These are phyloP conservation scores for Dendryphion nanum DNA, from an alignment of 2,329 filamentous ascomycete genomes.

Conservation along the genomic window DNA sequence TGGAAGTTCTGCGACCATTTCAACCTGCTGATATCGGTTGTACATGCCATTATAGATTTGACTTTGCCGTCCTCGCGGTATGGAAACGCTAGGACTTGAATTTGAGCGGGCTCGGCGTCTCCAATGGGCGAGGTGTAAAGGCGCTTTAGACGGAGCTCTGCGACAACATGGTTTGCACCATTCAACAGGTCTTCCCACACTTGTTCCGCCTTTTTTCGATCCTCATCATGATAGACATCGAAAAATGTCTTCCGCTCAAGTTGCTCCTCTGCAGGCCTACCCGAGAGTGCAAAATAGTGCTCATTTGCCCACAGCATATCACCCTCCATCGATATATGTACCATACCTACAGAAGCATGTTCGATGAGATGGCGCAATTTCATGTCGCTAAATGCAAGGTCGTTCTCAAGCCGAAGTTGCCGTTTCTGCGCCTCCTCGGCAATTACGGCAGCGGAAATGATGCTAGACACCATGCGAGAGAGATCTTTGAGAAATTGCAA, in stretches of 20 bases:
- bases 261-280: conserved; percentile 17
- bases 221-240: conserved; percentile 27
- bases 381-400: conserved; percentile 33
- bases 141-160: conserved; percentile 30
- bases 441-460: conserved; percentile 22
- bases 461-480: conserved; percentile 28
- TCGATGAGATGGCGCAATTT: conserved; percentile 35
- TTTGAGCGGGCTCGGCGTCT: conserved; percentile 27
- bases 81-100: conserved; percentile 35
- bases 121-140: conserved; percentile 30
- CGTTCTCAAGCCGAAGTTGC: conserved; percentile 32
- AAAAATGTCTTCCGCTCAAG: conserved; percentile 16
- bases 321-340: conserved; percentile 28
- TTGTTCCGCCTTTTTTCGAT: conserved; percentile 20
- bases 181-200: conserved; percentile 23
- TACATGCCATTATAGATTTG: conserved; percentile 37
- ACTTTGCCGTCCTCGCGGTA: conserved; percentile 31
- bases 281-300: conserved; percentile 31
- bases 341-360: conserved; percentile 36
- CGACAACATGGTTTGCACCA: conserved; percentile 24
- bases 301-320: conserved; percentile 36
- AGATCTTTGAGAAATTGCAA: conserved; percentile 34
- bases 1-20: conserved; percentile 42
- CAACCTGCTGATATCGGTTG: conserved; percentile 39
- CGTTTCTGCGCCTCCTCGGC: conserved; percentile 19